Evolutionary conservation across 2,329 filamentous ascomycete species (phyloP), one percentile per base, ranked within the genome.

Genomic region (Pseudopyrenochaeta lycopersici): DNA sequence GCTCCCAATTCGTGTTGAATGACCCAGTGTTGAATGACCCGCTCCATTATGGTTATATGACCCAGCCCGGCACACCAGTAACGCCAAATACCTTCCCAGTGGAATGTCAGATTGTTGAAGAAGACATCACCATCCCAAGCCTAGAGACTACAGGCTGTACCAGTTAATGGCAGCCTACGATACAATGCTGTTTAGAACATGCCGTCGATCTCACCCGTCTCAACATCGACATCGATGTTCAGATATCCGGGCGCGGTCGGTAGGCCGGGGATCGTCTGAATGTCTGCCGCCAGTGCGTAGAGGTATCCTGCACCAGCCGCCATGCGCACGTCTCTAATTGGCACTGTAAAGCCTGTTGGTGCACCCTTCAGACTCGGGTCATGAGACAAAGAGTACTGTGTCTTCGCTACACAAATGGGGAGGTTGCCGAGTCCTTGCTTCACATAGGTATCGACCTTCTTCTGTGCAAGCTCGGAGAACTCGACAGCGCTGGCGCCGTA

Each of bases 331-430:
- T 99, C 95, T 54, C 94, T 84, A 66, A 99, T 97, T 1, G 95
- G 95, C 5, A 99, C 88, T 0, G 91, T 96, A 78, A 98, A 99
- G 54, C 94, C 95, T 3, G 89, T 91, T 20, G 95, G 95, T 7
- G 95, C 95, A 58, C 95, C 95, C 85, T 99, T 99, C 67, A 98
- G 84, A 10, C 90, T 88, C 2, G 94, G 90, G 75, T 99, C 92
- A 77, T 98, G 94, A 53, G 90, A 95, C 43, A 99, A 84, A 30
- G 91, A 96, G 81, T 99, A 99, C 78, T 99, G 95, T 12, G 95
- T 99, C 88, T 99, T 99, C 58, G 95, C 95, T 62, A 98, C 86
- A 76, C 95, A 99, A 72, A 98, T 97, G 31, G 95, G 95, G 62
- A 99, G 81, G 76, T 97, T 92, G 18, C 90, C 90, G 69, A 94